These are phyloP conservation scores for Wickerhamiella slavikovae DNA, from an alignment of 805 yeast species.

Conservation along the genomic window DNA sequence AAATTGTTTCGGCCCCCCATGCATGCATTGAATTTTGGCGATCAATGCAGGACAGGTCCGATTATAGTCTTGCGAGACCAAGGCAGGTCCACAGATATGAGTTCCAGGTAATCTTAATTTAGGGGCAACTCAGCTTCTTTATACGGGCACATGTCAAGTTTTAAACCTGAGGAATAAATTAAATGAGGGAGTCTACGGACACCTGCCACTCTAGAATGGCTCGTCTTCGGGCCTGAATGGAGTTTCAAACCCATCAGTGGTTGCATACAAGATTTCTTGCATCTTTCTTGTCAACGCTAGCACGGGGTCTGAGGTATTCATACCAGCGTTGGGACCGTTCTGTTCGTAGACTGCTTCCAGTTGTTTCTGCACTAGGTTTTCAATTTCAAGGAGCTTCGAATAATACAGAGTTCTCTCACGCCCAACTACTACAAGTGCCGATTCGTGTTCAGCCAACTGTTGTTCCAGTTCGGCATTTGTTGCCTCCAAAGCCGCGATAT, in stretches of 20 bases:
- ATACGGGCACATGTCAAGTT: too few relatives aligned
- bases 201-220: constrained; percentile 7
- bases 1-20: too few relatives aligned
- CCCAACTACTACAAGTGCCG: constrained; percentile 42
- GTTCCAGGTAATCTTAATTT: too few relatives aligned
- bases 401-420: constrained; percentile 75
- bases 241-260: constrained; percentile 66
- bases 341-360: constrained; percentile 28
- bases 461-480: constrained; percentile 20
- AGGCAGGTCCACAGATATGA: too few relatives aligned
- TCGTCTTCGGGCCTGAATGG: constrained; percentile 18
- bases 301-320: constrained; percentile 11
- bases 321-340: constrained; percentile 16
- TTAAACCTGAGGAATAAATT: too few relatives aligned
- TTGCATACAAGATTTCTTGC: constrained; percentile 56
- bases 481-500: constrained; percentile 3
- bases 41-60: too few relatives aligned
- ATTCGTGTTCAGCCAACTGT: constrained; percentile 23
- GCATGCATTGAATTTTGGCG: too few relatives aligned
- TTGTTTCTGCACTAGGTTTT: constrained; percentile 49
- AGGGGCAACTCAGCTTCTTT: too few relatives aligned
- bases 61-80: too few relatives aligned
- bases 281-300: constrained; percentile 33
- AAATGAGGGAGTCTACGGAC: too few relatives aligned
- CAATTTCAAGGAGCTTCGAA: constrained; percentile 74